Conservation (phyloP, 176 grass and related monocot species). For the Lolium rigidum region DNA sequence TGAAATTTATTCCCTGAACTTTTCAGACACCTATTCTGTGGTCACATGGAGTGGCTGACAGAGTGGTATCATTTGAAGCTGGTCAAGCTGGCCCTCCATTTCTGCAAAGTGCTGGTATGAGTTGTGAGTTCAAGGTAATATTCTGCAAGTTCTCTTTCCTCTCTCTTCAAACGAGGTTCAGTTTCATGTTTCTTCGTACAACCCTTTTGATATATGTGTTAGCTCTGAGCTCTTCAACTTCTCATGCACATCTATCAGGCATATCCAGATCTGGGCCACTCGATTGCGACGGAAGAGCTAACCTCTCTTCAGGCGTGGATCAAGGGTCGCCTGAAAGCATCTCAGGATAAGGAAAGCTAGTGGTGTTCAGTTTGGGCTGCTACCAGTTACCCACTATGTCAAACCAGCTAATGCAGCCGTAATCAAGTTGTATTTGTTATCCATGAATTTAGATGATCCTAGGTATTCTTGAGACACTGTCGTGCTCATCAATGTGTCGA, state of each 20-base stretch:
- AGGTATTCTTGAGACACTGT: not conserved
- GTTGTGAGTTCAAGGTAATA: conserved; percentile 86
- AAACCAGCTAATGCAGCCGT: not conserved
- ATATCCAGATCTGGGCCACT: conserved; percentile 84
- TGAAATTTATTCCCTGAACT: not conserved
- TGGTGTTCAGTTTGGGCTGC: not conserved
- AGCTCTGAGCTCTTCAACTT: conserved; percentile 16
- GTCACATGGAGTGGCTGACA: conserved; percentile 86
- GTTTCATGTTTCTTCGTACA: not conserved
- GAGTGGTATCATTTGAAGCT: conserved; percentile 72
- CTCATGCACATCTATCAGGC: conserved; percentile 51
- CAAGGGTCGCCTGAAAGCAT: conserved; percentile 62
- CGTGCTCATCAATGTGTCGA: not conserved
- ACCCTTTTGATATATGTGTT: not conserved
- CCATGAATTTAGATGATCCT: not conserved
- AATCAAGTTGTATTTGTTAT: not conserved
- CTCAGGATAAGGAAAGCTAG: conserved; percentile 43
- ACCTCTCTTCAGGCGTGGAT: conserved; percentile 74
- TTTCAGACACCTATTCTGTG: conserved; percentile 89
- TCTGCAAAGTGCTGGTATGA: conserved; percentile 67
- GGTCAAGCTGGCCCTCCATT: conserved; percentile 86
- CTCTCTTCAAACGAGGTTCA: not conserved
- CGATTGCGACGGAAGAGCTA: conserved; percentile 69
- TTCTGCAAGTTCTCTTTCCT: not conserved
- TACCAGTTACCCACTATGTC: not conserved